Conservation (phyloP, 768 basidiomycete genomes). For the Trametes elegans region DNA sequence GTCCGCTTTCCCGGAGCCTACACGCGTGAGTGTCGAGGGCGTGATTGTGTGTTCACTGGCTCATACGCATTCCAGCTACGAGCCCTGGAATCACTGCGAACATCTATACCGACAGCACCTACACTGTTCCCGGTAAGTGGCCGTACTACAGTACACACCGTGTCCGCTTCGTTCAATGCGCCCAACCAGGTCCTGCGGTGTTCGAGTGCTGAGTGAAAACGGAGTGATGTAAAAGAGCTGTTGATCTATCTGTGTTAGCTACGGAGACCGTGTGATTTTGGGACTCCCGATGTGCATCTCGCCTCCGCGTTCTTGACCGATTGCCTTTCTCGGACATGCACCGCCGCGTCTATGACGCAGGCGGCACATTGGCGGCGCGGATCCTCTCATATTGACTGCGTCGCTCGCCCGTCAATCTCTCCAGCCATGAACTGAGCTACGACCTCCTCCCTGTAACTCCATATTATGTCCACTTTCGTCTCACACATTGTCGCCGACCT, state of each 20-base stretch:
- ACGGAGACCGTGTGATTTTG: not conserved
- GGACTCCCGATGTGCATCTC: not conserved
- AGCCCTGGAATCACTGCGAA: constrained; percentile 35
- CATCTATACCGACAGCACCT: constrained; percentile 27
- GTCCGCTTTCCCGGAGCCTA: constrained; percentile 39
- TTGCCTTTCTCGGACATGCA: not conserved
- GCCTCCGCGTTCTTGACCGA: not conserved
- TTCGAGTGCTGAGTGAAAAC: constrained; percentile 8
- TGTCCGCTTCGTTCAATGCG: no score
- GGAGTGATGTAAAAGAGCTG: not conserved
- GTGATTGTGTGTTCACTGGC: not conserved
- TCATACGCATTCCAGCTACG: constrained; percentile 17
- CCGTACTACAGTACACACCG: not conserved
- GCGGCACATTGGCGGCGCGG: not conserved
- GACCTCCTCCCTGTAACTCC: not conserved
- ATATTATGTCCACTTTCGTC: constrained; percentile 37
- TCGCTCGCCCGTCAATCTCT: not conserved
- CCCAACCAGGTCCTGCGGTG: constrained; percentile 17
- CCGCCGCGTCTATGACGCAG: constrained; percentile 6
- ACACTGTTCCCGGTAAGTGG: constrained; percentile 29
- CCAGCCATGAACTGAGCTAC: constrained; percentile 5
- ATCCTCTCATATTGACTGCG: not conserved
- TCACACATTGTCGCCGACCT: constrained; percentile 35
- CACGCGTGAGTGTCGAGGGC: constrained; percentile 19
- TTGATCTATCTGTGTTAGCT: not conserved